These are phyloP conservation scores for Candida nitratophila DNA, from an alignment of 805 yeast species.

Conservation along the genomic window DNA sequence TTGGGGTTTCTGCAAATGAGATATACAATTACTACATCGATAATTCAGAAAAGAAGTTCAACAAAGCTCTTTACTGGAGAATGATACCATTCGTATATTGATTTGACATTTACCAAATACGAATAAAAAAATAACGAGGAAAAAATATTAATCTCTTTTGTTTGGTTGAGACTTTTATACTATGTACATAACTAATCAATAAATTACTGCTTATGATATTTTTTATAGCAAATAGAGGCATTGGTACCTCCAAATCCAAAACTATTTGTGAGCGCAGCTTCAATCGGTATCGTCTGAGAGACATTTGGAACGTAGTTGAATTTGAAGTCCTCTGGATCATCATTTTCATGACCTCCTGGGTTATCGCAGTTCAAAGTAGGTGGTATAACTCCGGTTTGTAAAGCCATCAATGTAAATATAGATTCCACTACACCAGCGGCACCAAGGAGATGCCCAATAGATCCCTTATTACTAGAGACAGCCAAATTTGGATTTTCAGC, in stretches of 20 bases:
- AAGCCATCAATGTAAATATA: conserved; percentile 65
- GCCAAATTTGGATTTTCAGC: conserved; percentile 31
- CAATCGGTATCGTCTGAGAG: conserved; percentile 32
- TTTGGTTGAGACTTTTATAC: background rate
- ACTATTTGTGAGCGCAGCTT: conserved; percentile 74
- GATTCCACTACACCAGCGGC: conserved; percentile 96
- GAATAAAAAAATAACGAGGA: no score
- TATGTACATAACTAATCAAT: background rate
- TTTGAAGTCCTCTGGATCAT: conserved; percentile 32
- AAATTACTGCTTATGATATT: conserved; percentile 7
- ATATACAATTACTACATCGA: conserved; percentile 38
- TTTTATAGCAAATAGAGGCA: conserved; percentile 57
- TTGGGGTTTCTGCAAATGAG: conserved; percentile 50
- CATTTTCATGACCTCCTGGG: conserved; percentile 44
- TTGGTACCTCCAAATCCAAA: conserved; percentile 99
- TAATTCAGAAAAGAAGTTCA: conserved; percentile 4
- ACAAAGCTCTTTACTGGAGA: conserved; percentile 7
- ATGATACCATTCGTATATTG: conserved; percentile 26
- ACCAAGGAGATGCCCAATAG: conserved; percentile 90
- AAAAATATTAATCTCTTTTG: no score
- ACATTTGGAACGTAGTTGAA: conserved; percentile 53
- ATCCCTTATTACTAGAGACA: conserved; percentile 82
- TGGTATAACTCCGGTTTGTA: conserved; percentile 54
- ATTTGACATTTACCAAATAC: no score
- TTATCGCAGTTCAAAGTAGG: conserved; percentile 70